phyloP scores from a whole-genome alignment of 1,284 basidiomycete species.

The Pulveroboletus sp. region DNA sequence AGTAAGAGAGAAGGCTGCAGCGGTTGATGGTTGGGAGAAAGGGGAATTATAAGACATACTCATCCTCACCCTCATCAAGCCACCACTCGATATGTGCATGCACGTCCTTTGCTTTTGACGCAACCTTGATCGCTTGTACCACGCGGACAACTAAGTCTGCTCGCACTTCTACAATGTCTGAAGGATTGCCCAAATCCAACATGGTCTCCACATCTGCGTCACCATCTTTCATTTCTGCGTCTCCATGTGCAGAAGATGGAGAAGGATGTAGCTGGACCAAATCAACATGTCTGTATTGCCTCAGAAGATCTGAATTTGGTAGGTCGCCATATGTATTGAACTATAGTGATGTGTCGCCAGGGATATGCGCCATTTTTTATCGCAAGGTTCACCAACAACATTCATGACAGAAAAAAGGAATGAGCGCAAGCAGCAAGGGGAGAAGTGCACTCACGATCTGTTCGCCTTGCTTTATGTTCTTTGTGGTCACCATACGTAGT shows the following conservation, averaged over 20 bases:
- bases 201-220: not conserved
- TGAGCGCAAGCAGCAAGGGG: not conserved
- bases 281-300: constrained; percentile 95
- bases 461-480: constrained; percentile 72
- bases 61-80: constrained; percentile 87
- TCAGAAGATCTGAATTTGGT: constrained; percentile 92
- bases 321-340: constrained; percentile 97
- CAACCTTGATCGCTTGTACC: constrained; percentile 31
- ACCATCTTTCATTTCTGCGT: constrained; percentile 17
- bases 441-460: constrained; percentile 72
- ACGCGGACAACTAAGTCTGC: constrained; percentile 74
- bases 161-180: constrained; percentile 84
- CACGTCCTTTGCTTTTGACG: constrained; percentile 17
- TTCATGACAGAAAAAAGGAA: not conserved
- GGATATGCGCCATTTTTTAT: not conserved
- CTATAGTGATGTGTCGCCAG: constrained; percentile 41
- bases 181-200: constrained; percentile 62
- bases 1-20: not conserved
- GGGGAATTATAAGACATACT: constrained; percentile 57
- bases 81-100: constrained; percentile 83
- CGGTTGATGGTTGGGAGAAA: not conserved
- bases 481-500: constrained; percentile 84
- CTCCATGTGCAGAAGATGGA: constrained; percentile 32
- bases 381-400: not conserved
- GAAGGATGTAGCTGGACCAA: constrained; percentile 51